phyloP scores from a whole-genome alignment of 2,329 filamentous ascomycete genomes.

The Xylariales sp. region DNA sequence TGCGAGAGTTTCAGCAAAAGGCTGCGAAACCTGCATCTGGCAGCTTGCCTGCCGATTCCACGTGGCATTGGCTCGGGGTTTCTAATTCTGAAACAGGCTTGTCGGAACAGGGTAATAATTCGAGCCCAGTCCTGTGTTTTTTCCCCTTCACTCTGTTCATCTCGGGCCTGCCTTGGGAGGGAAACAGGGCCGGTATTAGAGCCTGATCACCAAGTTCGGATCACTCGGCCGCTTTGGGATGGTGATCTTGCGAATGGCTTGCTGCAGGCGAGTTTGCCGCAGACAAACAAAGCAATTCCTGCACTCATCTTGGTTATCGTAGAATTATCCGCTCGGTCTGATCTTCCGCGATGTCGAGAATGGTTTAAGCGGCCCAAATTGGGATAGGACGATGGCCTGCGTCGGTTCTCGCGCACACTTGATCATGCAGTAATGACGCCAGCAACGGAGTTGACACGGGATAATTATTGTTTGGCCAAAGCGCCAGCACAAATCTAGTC shows the following conservation, averaged over 20 bases:
- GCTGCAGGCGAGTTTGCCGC: not conserved
- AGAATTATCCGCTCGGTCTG: not conserved
- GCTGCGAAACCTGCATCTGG: slow-evolving; percentile 3
- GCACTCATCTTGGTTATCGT: not conserved
- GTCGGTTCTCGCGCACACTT: not conserved
- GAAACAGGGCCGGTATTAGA: slow-evolving; percentile 1
- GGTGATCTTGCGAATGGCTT: not conserved
- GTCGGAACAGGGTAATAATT: not conserved
- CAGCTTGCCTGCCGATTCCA: slow-evolving; percentile 1
- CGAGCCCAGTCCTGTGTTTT: not conserved
- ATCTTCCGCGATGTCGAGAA: not conserved
- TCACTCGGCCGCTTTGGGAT: slow-evolving; percentile 2
- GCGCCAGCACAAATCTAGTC: no score
- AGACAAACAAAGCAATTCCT: not conserved
- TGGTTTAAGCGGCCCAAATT: not conserved
- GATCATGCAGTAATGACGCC: no score
- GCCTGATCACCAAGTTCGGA: not conserved
- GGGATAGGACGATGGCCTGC: no score
- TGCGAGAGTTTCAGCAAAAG: no score
- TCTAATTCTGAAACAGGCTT: not conserved
- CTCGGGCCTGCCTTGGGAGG: slow-evolving; percentile 5
- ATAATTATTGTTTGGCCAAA: no score
- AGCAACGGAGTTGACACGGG: no score
- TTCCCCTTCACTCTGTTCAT: not conserved
- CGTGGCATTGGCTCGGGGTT: slow-evolving; percentile 5